Evolutionary conservation across 2,329 filamentous ascomycete species (phyloP).

Genomic region (Drechslera avenae): DNA sequence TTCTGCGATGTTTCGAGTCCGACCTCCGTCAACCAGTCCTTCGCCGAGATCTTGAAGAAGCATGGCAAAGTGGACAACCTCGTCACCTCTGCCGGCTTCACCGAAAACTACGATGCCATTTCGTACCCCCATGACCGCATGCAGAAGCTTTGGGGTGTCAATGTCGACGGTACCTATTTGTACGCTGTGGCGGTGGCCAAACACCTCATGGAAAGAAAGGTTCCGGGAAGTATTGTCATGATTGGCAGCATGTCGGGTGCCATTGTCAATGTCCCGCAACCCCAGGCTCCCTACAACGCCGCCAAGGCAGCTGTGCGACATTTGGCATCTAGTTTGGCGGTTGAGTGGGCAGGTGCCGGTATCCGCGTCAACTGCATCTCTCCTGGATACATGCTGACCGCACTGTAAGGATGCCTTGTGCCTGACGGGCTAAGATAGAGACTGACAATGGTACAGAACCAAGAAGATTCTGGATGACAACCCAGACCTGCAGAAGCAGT

Average conservation of each 20-base stretch:
- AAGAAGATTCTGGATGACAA: conserved; percentile 94
- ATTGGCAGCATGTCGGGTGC: conserved; percentile 94
- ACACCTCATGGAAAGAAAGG: conserved; percentile 83
- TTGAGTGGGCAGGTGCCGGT: conserved; percentile 87
- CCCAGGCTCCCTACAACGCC: conserved; percentile 90
- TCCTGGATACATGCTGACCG: conserved; percentile 95
- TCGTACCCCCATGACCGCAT: conserved; percentile 89
- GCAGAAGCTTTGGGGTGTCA: conserved; percentile 92
- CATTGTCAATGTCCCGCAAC: conserved; percentile 95
- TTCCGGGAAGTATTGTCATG: conserved; percentile 84
- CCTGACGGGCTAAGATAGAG: not conserved
- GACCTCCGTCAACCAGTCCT: conserved; percentile 74
- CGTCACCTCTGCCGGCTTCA: conserved; percentile 95
- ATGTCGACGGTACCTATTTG: conserved; percentile 90
- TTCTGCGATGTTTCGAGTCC: conserved; percentile 85
- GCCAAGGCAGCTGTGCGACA: conserved; percentile 92
- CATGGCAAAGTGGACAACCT: conserved; percentile 89
- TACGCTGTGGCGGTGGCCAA: conserved; percentile 84
- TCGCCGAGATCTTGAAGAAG: conserved; percentile 69
- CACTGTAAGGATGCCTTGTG: conserved; percentile 66
- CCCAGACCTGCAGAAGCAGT: conserved; percentile 84
- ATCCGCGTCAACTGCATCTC: conserved; percentile 96
- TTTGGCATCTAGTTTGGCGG: conserved; percentile 82
- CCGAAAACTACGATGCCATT: conserved; percentile 92
- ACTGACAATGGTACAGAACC: conserved; percentile 62